Percentiles rank a stretch among this genome's conserved stretches.
Evolutionary conservation across 495 filamentous ascomycete species (phyloP).

Genomic region (Penicillium herquei): DNA sequence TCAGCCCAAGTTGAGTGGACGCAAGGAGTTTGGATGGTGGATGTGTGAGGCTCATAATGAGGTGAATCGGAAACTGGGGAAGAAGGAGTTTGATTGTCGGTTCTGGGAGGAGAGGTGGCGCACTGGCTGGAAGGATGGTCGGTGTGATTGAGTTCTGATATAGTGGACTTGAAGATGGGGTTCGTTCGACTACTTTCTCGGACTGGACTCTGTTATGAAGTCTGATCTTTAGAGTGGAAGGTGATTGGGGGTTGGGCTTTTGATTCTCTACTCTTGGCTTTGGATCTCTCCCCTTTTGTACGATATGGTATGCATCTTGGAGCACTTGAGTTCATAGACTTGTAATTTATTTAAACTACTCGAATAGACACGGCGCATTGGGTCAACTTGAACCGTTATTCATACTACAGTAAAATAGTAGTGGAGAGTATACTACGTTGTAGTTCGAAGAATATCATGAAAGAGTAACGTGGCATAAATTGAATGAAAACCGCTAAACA

Average conservation of each 20-base stretch:
- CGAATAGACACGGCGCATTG: neutral
- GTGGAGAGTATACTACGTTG: too few species aligned
- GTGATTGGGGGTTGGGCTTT: neutral
- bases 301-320: neutral
- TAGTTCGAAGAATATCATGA: neutral
- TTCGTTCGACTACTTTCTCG: neutral
- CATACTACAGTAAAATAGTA: too few species aligned
- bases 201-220: neutral
- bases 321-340: neutral
- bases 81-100: conserved; percentile 84
- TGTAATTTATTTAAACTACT: neutral
- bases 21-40: conserved; percentile 84
- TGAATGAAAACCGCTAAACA: conserved; percentile 33
- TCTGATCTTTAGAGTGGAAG: neutral
- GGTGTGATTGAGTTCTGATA: conserved; percentile 43
- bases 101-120: conserved; percentile 94
- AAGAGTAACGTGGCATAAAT: conserved; percentile 26
- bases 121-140: conserved; percentile 88
- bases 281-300: conserved; percentile 8
- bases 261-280: neutral
- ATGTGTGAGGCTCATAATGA: conserved; percentile 98
- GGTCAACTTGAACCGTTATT: too few species aligned
- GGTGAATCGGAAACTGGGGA: conserved; percentile 92
- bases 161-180: neutral
- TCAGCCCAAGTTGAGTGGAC: conserved; percentile 62